Evolutionary conservation across 176 grass and related monocot genomes (phyloP).

Genomic region (Coix lacrymajobi): DNA sequence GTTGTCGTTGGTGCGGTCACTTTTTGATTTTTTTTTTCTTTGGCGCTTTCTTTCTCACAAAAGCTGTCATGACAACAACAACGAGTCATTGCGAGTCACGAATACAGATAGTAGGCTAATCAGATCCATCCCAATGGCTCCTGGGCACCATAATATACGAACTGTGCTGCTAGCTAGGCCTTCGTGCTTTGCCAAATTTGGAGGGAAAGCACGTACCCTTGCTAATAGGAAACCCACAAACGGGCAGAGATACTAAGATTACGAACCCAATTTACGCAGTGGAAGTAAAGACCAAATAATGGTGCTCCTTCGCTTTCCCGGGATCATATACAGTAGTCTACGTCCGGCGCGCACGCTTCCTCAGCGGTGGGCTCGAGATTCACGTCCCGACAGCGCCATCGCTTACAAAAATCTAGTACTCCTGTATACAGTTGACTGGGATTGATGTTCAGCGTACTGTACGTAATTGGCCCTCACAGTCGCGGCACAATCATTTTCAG

Average conservation of each 20-base stretch:
- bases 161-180: background rate
- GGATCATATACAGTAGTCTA: background rate
- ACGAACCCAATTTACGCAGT: background rate
- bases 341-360: background rate
- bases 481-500: slow-evolving; percentile 32
- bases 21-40: background rate
- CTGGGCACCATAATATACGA: background rate
- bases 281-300: background rate
- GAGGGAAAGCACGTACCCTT: background rate
- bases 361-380: slow-evolving; percentile 25
- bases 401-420: background rate
- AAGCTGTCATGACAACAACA: background rate
- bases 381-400: slow-evolving; percentile 27
- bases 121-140: background rate
- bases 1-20: background rate
- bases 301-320: background rate
- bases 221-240: background rate
- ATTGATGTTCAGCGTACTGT: background rate
- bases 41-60: background rate
- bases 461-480: slow-evolving; percentile 4
- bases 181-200: background rate
- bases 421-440: slow-evolving; percentile 2
- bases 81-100: too few relatives aligned
- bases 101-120: background rate
- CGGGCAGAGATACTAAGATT: background rate